A percentile compares a stretch with the other conserved stretches of the same genome.
phyloP scores from a whole-genome alignment of 1,284 basidiomycete genomes.

The Trichosporon faecale region DNA sequence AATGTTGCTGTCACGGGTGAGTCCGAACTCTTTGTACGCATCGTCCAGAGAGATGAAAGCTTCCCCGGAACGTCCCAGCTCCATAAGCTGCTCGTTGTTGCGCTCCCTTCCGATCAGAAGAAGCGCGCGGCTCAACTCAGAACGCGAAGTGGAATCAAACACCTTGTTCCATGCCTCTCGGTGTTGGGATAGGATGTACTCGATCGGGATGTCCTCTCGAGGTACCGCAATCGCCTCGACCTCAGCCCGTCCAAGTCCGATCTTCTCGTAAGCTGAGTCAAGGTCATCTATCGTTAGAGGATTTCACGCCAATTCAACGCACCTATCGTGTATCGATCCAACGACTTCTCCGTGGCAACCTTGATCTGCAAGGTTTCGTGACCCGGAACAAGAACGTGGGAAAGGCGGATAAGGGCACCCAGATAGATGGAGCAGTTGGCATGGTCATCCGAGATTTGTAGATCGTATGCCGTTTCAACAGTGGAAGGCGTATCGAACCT shows the following conservation, averaged over 20 bases:
- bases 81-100: constrained; percentile 27
- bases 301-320: not conserved
- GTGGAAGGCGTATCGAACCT: constrained; percentile 30
- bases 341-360: constrained; percentile 38
- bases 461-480: constrained; percentile 36
- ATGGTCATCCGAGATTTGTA: constrained; percentile 35
- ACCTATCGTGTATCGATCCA: constrained; percentile 37
- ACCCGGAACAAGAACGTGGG: constrained; percentile 25
- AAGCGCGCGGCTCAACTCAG: constrained; percentile 31
- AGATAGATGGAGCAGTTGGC: constrained; percentile 29
- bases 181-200: constrained; percentile 38
- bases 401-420: constrained; percentile 35
- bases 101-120: constrained; percentile 36
- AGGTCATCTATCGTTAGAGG: constrained; percentile 40
- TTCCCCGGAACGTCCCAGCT: constrained; percentile 32
- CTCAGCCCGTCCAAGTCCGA: constrained; percentile 33
- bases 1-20: constrained; percentile 33
- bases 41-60: constrained; percentile 39
- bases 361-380: constrained; percentile 34
- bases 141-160: constrained; percentile 21
- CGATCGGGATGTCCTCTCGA: constrained; percentile 36
- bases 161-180: constrained; percentile 31
- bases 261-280: constrained; percentile 32
- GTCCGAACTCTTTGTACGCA: constrained; percentile 43
- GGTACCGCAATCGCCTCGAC: constrained; percentile 29